These are phyloP conservation scores for Zasmidium angulare DNA, from an alignment of 2,329 filamentous ascomycete genomes.

Conservation along the genomic window DNA sequence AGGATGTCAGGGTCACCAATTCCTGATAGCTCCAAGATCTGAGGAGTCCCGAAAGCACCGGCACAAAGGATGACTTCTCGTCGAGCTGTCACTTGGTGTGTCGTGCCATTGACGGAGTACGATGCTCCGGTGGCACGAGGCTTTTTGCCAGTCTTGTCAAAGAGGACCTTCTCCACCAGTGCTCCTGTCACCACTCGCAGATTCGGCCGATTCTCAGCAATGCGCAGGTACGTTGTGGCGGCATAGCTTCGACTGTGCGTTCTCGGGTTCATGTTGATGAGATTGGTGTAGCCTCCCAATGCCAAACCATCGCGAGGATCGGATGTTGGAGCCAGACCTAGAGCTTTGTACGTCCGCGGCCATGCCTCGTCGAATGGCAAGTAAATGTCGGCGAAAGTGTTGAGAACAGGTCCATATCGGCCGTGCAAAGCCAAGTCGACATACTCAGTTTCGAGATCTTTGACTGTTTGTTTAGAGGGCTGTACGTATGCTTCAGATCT, in stretches of 20 bases:
- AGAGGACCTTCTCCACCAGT: conserved; percentile 7
- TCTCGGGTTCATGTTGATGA: conserved; percentile 8
- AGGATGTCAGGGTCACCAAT: conserved; percentile 44
- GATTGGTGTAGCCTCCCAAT: conserved; percentile 32
- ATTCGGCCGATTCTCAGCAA: conserved; percentile 27
- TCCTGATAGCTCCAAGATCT: conserved; percentile 61
- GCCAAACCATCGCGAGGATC: conserved; percentile 37
- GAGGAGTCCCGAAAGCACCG: conserved; percentile 57
- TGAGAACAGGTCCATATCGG: conserved; percentile 33
- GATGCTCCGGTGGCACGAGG: conserved; percentile 1
- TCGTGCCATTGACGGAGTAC: conserved; percentile 10
- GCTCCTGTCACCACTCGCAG: conserved; percentile 39
- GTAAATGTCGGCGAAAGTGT: conserved; percentile 36
- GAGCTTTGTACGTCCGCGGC: conserved; percentile 11
- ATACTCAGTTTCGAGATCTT: conserved; percentile 9
- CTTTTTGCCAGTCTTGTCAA: not conserved
- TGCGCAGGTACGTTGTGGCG: conserved; percentile 31
- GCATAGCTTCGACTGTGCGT: conserved; percentile 32
- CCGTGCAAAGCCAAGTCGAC: conserved; percentile 34
- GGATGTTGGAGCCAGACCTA: conserved; percentile 25
- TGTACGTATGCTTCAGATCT: conserved; percentile 10
- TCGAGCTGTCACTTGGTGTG: conserved; percentile 23
- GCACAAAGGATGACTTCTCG: conserved; percentile 55
- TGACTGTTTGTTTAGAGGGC: conserved; percentile 4
- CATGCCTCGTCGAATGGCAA: conserved; percentile 29